Conservation (phyloP, 805 yeast genomes). For the Zygoascus bituminiphila region DNA sequence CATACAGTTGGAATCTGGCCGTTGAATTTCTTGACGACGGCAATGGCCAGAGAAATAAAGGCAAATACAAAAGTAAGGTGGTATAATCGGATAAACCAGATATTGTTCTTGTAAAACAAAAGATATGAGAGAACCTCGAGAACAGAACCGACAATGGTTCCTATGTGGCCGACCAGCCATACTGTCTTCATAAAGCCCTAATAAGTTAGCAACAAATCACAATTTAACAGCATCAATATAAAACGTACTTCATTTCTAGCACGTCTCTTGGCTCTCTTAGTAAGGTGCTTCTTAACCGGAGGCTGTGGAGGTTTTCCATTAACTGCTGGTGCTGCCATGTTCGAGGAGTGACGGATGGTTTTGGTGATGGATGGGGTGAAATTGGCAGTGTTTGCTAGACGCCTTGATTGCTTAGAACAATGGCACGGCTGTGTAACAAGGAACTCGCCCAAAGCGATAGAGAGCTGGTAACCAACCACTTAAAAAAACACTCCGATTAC, state of each 20-base stretch:
- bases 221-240: neutral
- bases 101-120: slow-evolving; percentile 19
- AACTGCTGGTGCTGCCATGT: neutral
- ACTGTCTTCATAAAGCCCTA: neutral
- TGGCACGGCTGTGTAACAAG: neutral
- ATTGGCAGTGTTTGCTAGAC: neutral
- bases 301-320: neutral
- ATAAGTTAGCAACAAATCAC: neutral
- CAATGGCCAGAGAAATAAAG: slow-evolving; percentile 19
- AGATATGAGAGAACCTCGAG: slow-evolving; percentile 16
- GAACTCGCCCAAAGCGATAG: too few relatives aligned
- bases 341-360: neutral
- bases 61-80: slow-evolving; percentile 20
- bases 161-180: slow-evolving; percentile 16
- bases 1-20: slow-evolving; percentile 52
- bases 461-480: too few relatives aligned
- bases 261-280: neutral
- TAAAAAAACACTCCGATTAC: too few relatives aligned
- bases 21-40: slow-evolving; percentile 40
- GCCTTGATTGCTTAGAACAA: neutral
- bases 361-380: neutral
- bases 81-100: slow-evolving; percentile 21
- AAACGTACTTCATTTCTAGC: neutral
- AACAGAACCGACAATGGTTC: slow-evolving; percentile 9
- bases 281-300: neutral